Base-by-base conservation (phyloP, 2,329 filamentous ascomycete species). In the Fusarium virguliforme region DNA sequence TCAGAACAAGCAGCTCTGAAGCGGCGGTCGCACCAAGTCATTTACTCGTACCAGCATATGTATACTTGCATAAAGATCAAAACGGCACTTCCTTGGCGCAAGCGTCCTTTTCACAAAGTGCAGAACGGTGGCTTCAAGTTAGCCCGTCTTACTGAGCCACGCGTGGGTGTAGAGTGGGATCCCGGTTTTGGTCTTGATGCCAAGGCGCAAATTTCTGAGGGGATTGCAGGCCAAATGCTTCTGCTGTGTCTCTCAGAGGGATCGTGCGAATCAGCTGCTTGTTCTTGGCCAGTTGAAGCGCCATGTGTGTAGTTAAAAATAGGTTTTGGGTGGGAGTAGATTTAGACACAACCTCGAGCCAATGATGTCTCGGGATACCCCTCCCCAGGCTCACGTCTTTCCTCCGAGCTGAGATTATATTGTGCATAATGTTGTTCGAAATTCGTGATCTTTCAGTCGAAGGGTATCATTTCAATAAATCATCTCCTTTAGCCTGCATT, bases 121-220 rank as follows among this genome's bases (percentile, higher is more conserved):
- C 32, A n/a, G 18, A 6, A 10, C n/a, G n/a, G 12, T 55, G 51
- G 51, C 51, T 55, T n/a, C 10, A 55, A 55, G 34, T 55, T 55
- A 12, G 34, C 15, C 51, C 51, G 51, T 55, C 51, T 55, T 55
- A 55, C 51, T 15, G 51, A 55, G 30, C 28, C 34, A 55, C 4
- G 51, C 34, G 8, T 22, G 10, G 4, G 7, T 28, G 51, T 8
- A 38, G 51, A n/a, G 51, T 55, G 13, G 37, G n/a, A 55, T 55
- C 28, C 51, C 32, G 51, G 51, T 32, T 34, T 54, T 38, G 18
- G 51, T 35, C 34, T 55, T 10, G 51, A 48, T 48, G 43, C 43
- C 43, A 48, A 48, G 43, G 26, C 43, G 43, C 24, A 10, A 48
- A 48, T 48, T 24, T 48, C 12, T 48, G 43, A 48, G 43, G 43